Base-by-base conservation (phyloP, 129 eudicot genomes). In the Kitagawia praeruptora region DNA sequence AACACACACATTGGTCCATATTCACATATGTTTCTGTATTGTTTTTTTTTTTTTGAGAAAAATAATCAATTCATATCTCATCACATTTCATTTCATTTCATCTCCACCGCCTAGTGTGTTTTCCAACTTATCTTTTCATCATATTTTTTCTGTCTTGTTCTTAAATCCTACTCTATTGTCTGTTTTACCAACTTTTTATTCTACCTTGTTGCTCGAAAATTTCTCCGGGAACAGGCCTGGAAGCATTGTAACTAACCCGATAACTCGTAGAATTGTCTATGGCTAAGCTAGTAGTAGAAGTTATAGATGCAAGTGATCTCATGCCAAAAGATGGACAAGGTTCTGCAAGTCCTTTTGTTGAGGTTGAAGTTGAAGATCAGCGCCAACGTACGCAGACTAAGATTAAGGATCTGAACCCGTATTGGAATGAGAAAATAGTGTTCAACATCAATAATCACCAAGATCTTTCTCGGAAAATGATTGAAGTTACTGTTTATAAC, bases 321-420 rank as follows among this genome's bases (percentile, higher is more conserved):
- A 92, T 86, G 98, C 98, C 98, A 1, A 94, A 94, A 87, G 97
- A 94, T 82, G 96, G 96, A 2, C 96, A 94, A 79, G 97, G 96
- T 25, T 92, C 96, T n/a, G 91, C 98, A 12, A 94, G 85, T 75
- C 93, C 98, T 0, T 91, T 80, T 58, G 97, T 90, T 0, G 96
- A 94, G 47, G 96, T 94, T 9, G 83, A 92, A 8, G 90, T 89
- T 18, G 91, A 88, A 66, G 89, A 87, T 23, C 91, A 94, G 28
- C 77, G 81, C 0, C 91, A 86, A 11, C 80, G 90, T 18, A 94
- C 97, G 61, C 90, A 88, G 77, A 87, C 92, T 9, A 92, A 88
- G 75, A 44, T 37, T 56, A 86, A 88, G 82, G 96, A 86, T 84
- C 92, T 92, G 47, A 86, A 87, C 80, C 98, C 98, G 14, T 14